A percentile compares a stretch with the other conserved stretches of the same genome.
phyloP scores from a whole-genome alignment of 441 rosid species.

The Iberis amara region DNA sequence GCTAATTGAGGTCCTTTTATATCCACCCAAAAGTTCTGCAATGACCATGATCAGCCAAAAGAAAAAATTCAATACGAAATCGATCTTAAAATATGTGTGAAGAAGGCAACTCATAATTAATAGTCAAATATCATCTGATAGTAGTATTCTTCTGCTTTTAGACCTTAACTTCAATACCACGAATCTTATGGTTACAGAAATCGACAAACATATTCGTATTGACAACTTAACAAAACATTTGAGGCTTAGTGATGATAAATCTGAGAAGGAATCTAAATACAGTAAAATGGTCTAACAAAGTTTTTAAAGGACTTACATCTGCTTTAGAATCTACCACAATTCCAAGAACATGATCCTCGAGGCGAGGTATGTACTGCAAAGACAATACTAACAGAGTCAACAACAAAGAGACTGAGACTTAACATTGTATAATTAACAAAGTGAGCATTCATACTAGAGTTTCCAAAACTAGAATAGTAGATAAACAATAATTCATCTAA shows the following conservation, averaged over 20 bases:
- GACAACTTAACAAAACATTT: too few species aligned
- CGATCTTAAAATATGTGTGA: too few species aligned
- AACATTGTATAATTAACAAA: too few species aligned
- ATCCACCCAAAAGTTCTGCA: conserved; percentile 74
- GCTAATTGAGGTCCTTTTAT: conserved; percentile 77
- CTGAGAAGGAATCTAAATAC: background rate
- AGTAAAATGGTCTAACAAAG: background rate
- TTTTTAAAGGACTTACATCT: conserved; percentile 56
- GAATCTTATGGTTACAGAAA: background rate
- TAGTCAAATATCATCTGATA: too few species aligned
- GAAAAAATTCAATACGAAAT: conserved; percentile 1
- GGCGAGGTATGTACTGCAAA: conserved; percentile 64
- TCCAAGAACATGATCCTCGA: conserved; percentile 73
- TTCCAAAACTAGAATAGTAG: background rate
- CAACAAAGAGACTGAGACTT: conserved; percentile 4
- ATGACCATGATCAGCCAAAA: conserved; percentile 1
- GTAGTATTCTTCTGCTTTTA: too few species aligned
- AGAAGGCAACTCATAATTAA: too few species aligned
- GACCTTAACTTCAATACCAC: too few species aligned
- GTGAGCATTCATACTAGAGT: background rate
- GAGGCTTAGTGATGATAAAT: too few species aligned
- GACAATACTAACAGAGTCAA: conserved; percentile 25
- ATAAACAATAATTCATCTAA: background rate
- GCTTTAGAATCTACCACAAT: conserved; percentile 70
- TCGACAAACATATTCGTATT: background rate